Evolutionary conservation across 345 rosid genomes (phyloP).

Genomic region (Gossypium raimondii): DNA sequence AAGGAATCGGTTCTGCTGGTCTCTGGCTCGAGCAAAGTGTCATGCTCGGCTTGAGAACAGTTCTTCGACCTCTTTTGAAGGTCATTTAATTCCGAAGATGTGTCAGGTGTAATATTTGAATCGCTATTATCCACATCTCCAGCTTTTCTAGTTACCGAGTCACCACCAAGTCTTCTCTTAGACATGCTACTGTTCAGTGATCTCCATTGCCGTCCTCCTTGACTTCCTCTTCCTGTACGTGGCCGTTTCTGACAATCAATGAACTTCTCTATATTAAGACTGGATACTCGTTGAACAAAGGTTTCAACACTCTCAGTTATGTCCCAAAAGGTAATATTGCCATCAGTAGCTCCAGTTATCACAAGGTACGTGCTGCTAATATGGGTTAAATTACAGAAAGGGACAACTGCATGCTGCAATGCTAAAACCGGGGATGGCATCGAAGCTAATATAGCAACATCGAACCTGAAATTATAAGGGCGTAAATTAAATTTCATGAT

Average conservation of each 20-base stretch:
- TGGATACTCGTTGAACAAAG: conserved; percentile 53
- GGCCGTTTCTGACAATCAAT: conserved; percentile 71
- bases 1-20: conserved; percentile 28
- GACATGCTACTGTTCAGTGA: conserved; percentile 29
- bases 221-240: conserved; percentile 93
- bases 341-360: conserved; percentile 91
- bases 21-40: conserved; percentile 27
- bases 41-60: conserved; percentile 22
- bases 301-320: conserved; percentile 59
- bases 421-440: conserved; percentile 67
- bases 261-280: conserved; percentile 47
- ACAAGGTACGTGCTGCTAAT: conserved; percentile 47
- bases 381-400: conserved; percentile 8
- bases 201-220: conserved; percentile 89
- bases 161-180: conserved; percentile 25
- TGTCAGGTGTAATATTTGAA: conserved; percentile 10
- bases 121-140: conserved; percentile 17
- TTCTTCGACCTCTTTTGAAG: conserved; percentile 17
- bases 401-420: conserved; percentile 66
- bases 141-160: conserved; percentile 17
- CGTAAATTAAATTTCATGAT: conserved; percentile 6
- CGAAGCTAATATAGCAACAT: conserved; percentile 70
- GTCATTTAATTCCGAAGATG: conserved; percentile 20
- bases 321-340: conserved; percentile 92
- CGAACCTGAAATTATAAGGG: conserved; percentile 57